Conservation (phyloP, 2,329 filamentous ascomycete genomes). For the Aspergillus tamarii region DNA sequence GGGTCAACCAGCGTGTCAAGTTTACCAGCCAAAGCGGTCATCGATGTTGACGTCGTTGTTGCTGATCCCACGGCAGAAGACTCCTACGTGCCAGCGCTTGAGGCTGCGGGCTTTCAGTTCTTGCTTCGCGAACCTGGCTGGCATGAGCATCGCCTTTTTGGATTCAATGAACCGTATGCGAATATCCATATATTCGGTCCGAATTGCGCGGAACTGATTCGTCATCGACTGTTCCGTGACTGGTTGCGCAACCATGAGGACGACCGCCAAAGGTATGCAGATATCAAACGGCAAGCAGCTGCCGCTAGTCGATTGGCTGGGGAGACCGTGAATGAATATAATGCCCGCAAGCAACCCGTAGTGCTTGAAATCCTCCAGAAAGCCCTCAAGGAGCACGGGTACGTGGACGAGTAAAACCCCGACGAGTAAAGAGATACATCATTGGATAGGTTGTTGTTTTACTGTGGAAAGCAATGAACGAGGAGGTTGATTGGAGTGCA, state of each 20-base stretch:
- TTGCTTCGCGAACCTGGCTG: conserved; percentile 51
- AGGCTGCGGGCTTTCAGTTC: conserved; percentile 51
- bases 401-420: neutral
- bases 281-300: conserved; percentile 44
- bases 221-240: conserved; percentile 52
- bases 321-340: conserved; percentile 46
- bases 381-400: conserved; percentile 26
- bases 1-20: conserved; percentile 57
- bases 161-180: conserved; percentile 38
- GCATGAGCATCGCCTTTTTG: conserved; percentile 55
- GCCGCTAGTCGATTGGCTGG: conserved; percentile 31
- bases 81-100: conserved; percentile 49
- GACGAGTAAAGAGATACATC: neutral
- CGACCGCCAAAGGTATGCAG: conserved; percentile 47
- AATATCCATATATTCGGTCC: conserved; percentile 57
- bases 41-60: conserved; percentile 58
- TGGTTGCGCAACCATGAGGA: conserved; percentile 45
- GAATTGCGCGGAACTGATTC: conserved; percentile 45
- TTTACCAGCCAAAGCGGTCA: conserved; percentile 55
- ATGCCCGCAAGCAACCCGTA: conserved; percentile 44
- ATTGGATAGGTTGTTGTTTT: neutral
- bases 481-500: neutral
- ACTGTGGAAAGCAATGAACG: neutral
- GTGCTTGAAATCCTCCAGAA: conserved; percentile 45
- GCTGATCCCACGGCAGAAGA: conserved; percentile 45